These are phyloP conservation scores for Jaenimonas drosophilae DNA, from an alignment of 208 protist species.

Conservation along the genomic window DNA sequence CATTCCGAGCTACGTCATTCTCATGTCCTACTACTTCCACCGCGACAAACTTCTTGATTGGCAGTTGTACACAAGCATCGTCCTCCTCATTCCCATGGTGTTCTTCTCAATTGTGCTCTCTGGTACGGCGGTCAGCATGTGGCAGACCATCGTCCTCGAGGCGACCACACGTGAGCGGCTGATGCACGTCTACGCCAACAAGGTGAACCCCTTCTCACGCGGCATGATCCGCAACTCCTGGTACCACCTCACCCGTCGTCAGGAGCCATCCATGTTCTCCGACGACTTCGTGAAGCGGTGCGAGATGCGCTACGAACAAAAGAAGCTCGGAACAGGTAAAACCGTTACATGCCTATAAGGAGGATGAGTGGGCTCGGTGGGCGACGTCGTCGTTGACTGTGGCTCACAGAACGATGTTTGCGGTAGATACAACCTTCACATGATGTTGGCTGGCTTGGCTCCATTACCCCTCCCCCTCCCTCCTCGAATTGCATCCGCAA, in stretches of 20 bases:
- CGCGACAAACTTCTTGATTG: constrained; percentile 7
- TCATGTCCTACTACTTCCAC: constrained; percentile 13
- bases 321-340: constrained; percentile 14
- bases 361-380: neutral
- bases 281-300: constrained; percentile 68
- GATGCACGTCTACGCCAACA: constrained; percentile 47
- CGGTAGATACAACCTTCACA: too few relatives aligned
- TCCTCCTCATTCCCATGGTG: constrained; percentile 12
- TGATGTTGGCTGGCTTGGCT: too few relatives aligned
- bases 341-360: neutral
- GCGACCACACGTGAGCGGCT: constrained; percentile 67
- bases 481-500: too few relatives aligned
- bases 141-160: constrained; percentile 13
- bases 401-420: too few relatives aligned
- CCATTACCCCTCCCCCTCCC: too few relatives aligned
- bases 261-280: constrained; percentile 38
- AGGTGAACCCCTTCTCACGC: constrained; percentile 58
- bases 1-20: neutral
- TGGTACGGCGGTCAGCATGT: constrained; percentile 24
- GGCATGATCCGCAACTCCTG: constrained; percentile 42
- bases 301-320: constrained; percentile 18
- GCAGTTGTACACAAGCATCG: constrained; percentile 5
- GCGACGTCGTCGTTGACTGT: neutral
- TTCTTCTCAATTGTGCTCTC: constrained; percentile 11
- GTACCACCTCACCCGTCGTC: constrained; percentile 25